Evolutionary conservation across 1,284 basidiomycete species (phyloP).

Genomic region (Limonomyces culmigenus): DNA sequence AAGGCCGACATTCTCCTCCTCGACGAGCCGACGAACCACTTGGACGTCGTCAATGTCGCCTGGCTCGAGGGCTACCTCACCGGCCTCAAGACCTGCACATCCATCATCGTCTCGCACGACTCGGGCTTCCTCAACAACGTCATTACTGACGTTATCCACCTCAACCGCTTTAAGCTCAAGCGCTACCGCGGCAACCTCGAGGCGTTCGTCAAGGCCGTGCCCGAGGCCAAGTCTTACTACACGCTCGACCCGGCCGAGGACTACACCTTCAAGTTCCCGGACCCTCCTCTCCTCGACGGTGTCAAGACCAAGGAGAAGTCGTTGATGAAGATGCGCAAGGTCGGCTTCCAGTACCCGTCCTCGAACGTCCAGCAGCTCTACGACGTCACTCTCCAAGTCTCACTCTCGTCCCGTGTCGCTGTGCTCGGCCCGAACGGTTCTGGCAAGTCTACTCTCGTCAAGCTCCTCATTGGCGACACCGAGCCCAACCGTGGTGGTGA

Average conservation of each 20-base stretch:
- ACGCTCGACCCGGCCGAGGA: conserved; percentile 87
- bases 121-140: conserved; percentile 98
- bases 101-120: conserved; percentile 98
- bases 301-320: conserved; percentile 99
- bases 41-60: conserved; percentile 92
- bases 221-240: conserved; percentile 98
- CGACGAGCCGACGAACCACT: conserved; percentile 96
- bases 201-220: conserved; percentile 85
- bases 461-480: conserved; percentile 94
- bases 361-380: conserved; percentile 78
- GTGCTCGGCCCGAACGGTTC: conserved; percentile 95
- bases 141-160: conserved; percentile 95
- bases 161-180: conserved; percentile 98
- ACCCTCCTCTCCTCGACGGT: conserved; percentile 93
- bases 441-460: conserved; percentile 97
- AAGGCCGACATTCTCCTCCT: conserved; percentile 94
- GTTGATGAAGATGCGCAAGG: conserved; percentile 93
- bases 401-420: conserved; percentile 93
- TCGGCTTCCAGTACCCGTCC: conserved; percentile 91
- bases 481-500: conserved; percentile 94
- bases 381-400: conserved; percentile 93
- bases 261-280: conserved; percentile 94
- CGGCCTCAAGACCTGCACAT: conserved; percentile 80
- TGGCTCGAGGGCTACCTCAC: conserved; percentile 96
- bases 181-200: conserved; percentile 97